These are phyloP conservation scores for Scalesia atractyloides DNA, from an alignment of 129 eudicot genomes.

Conservation along the genomic window DNA sequence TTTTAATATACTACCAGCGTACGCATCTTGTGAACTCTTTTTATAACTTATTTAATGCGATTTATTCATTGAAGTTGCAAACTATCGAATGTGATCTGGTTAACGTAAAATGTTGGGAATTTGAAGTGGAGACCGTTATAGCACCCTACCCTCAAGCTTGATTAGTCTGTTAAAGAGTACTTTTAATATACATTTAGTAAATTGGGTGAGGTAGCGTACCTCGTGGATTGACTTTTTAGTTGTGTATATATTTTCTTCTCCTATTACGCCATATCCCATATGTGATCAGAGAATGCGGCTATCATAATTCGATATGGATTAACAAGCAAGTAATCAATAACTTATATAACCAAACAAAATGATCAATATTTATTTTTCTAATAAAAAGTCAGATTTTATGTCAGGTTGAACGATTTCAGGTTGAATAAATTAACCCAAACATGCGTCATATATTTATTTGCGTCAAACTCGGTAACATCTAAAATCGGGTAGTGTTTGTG, in stretches of 20 bases:
- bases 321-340: slow-evolving; percentile 9
- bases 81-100: neutral
- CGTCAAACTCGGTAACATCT: too few relatives aligned
- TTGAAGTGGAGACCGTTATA: neutral
- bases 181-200: neutral
- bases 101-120: neutral
- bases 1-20: too few relatives aligned
- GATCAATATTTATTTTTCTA: neutral
- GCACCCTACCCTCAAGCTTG: neutral
- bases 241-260: neutral
- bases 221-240: too few relatives aligned
- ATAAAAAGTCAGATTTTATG: neutral
- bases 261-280: neutral
- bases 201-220: neutral
- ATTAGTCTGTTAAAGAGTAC: neutral
- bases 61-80: neutral
- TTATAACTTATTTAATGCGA: neutral
- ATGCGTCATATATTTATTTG: too few relatives aligned
- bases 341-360: neutral
- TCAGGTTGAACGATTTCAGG: neutral
- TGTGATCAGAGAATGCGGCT: slow-evolving; percentile 20
- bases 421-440: too few relatives aligned
- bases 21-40: slow-evolving; percentile 1
- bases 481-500: too few relatives aligned
- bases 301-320: neutral